Evolutionary conservation across 225 moss, liverwort and hornwort species (phyloP), one percentile per base, ranked within the genome.

Genomic region (Asterella californica): DNA sequence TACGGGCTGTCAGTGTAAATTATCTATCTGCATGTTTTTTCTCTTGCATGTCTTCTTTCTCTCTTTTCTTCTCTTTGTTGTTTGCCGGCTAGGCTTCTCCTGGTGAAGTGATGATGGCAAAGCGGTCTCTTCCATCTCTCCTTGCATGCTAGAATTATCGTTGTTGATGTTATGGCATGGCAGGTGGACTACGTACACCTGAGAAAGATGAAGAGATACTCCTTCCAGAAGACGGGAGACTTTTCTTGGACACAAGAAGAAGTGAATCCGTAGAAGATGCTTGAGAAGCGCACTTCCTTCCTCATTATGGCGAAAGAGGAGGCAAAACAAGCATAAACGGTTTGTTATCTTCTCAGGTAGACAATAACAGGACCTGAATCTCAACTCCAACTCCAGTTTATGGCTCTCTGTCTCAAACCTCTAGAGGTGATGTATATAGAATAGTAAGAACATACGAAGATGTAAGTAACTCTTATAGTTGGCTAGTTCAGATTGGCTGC

Each of bases 111-210:
- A 27, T 25, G 61, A 70, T 70, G 21, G 42, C 22, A 24, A 19
- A 38, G 22, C 36, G n/a, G n/a, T 42, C 42, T 45, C 45, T 24
- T 18, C 38, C 70, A 45, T 38, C 19, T 61, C 42, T 42, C 7
- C 57, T 57, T 57, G 57, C 57, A 18, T 19, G 18, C 18, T 57
- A 17, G 57, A 57, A 57, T 19, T 57, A 15, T 19, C 17, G 15
- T 57, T 19, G 18, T 57, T 19, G 42, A 42, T 57, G 6, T 48
- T 21, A 71, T 47, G 47, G 6, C 46, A 27, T 48, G 27, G 47
- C 47, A n/a, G 53, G 48, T 86, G 55, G 86, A 86, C 45, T 86
- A 86, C 64, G 69, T 81, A 46, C 73, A 83, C 52, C 70, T 83
- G 71, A 78, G 74, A 78, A 38, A 81, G 75, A 63, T 60, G 30